Evolutionary conservation across 331 rosid species (phyloP).

Genomic region (Cucumis variabilis): DNA sequence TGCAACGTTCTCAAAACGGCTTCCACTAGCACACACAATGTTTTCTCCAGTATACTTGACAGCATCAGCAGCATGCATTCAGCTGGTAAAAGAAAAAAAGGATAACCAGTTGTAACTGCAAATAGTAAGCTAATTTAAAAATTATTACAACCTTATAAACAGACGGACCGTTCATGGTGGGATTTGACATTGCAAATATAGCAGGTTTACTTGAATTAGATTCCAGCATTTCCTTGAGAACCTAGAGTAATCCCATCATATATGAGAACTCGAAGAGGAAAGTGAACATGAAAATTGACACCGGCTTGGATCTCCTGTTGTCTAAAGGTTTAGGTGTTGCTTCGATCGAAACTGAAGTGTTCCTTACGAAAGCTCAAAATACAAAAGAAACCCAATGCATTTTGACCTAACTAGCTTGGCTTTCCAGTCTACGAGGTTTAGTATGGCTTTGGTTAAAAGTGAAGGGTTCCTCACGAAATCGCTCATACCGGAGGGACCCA

Average conservation of each 20-base stretch:
- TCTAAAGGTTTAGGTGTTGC: no score
- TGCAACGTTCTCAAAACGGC: constrained; percentile 87
- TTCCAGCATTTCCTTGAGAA: constrained; percentile 91
- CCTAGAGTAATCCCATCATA: constrained; percentile 60
- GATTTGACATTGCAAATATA: constrained; percentile 99
- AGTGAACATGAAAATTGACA: background rate
- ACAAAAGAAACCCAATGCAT: no score
- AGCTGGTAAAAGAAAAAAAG: constrained; percentile 57
- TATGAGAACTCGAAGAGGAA: constrained; percentile 44
- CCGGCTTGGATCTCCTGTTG: no score
- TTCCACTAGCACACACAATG: constrained; percentile 94
- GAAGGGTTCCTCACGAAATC: no score
- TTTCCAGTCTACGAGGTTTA: no score
- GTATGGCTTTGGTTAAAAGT: no score
- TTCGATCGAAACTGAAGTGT: no score
- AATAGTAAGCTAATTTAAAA: constrained; percentile 29
- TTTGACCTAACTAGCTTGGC: no score
- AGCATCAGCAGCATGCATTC: constrained; percentile 97
- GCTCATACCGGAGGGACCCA: no score
- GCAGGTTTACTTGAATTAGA: constrained; percentile 96
- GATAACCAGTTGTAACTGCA: constrained; percentile 22
- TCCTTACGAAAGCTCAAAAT: no score
- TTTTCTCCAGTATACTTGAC: constrained; percentile 89
- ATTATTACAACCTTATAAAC: constrained; percentile 48
- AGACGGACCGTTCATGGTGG: constrained; percentile 94